Percentiles rank a stretch among this genome's conserved stretches.
These are phyloP conservation scores for Trichoderma gracile DNA, from an alignment of 2,329 filamentous ascomycete genomes.

Conservation along the genomic window DNA sequence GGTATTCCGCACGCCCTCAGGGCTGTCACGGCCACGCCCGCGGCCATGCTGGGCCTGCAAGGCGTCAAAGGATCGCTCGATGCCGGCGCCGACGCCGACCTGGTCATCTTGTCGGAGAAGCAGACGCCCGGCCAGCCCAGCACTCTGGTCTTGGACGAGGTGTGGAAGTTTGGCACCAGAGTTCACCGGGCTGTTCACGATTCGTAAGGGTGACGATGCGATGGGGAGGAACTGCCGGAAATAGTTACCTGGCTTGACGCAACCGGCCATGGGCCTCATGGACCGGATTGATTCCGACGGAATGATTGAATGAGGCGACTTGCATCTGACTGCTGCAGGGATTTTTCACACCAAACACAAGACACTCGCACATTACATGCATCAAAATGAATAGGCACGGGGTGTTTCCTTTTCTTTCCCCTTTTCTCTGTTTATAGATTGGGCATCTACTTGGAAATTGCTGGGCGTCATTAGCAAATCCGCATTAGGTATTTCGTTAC, in stretches of 20 bases:
- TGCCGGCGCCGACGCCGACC: constrained; percentile 65
- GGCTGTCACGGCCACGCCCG: constrained; percentile 75
- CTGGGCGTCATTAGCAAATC: constrained; percentile 9
- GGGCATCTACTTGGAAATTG: constrained; percentile 13
- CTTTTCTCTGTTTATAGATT: constrained; percentile 10
- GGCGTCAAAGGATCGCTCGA: constrained; percentile 66
- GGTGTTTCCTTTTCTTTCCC: not conserved
- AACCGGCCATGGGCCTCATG: not conserved
- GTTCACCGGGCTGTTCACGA: constrained; percentile 39
- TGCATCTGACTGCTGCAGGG: constrained; percentile 16
- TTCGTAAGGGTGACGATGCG: not conserved
- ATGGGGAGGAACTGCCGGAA: not conserved
- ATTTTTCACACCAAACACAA: not conserved
- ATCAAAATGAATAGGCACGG: not conserved
- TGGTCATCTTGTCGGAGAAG: constrained; percentile 68
- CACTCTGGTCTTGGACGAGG: constrained; percentile 67
- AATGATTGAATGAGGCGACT: not conserved
- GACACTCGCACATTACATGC: not conserved
- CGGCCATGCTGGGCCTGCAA: constrained; percentile 70
- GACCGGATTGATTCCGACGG: not conserved
- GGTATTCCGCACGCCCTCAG: constrained; percentile 67
- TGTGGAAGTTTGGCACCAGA: constrained; percentile 74
- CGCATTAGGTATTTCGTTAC: not conserved
- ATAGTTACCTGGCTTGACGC: not conserved
- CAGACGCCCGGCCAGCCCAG: constrained; percentile 46